A percentile compares a stretch with the other conserved stretches of the same genome.
phyloP scores from a whole-genome alignment of 768 basidiomycete genomes.

The Suillus subluteus region DNA sequence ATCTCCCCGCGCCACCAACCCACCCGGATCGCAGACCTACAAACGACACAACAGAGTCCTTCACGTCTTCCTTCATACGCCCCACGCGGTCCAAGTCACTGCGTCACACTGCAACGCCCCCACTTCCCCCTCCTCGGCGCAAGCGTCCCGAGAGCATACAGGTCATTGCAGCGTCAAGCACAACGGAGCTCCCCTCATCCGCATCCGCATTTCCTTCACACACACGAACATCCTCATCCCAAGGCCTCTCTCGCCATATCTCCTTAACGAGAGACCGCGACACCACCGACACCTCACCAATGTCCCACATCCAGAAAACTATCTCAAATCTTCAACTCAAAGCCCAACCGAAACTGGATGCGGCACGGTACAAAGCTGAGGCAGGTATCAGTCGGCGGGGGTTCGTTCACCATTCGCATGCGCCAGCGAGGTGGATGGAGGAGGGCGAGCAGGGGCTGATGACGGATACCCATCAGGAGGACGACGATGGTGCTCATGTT shows the following conservation, averaged over 20 bases:
- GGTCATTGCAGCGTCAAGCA: constrained; percentile 29
- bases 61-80: constrained; percentile 36
- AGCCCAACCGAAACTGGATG: constrained; percentile 59
- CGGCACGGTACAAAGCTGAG: constrained; percentile 72
- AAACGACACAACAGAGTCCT: constrained; percentile 27
- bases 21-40: constrained; percentile 57
- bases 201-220: constrained; percentile 14
- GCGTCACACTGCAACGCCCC: constrained; percentile 46
- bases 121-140: constrained; percentile 49
- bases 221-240: constrained; percentile 24
- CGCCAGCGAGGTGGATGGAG: constrained; percentile 30
- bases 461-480: constrained; percentile 37
- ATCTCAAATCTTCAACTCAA: constrained; percentile 41
- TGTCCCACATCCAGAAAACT: constrained; percentile 48
- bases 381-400: constrained; percentile 66
- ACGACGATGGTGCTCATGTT: constrained; percentile 23
- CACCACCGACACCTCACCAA: constrained; percentile 33
- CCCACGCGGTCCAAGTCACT: constrained; percentile 59
- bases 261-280: constrained; percentile 37
- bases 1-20: constrained; percentile 46
- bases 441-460: constrained; percentile 44
- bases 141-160: constrained; percentile 71
- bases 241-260: constrained; percentile 41
- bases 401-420: constrained; percentile 47
- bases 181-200: constrained; percentile 17